phyloP scores from a whole-genome alignment of 371 early-diverging fungal genomes.

The Dinochytrium kinnereticum region DNA sequence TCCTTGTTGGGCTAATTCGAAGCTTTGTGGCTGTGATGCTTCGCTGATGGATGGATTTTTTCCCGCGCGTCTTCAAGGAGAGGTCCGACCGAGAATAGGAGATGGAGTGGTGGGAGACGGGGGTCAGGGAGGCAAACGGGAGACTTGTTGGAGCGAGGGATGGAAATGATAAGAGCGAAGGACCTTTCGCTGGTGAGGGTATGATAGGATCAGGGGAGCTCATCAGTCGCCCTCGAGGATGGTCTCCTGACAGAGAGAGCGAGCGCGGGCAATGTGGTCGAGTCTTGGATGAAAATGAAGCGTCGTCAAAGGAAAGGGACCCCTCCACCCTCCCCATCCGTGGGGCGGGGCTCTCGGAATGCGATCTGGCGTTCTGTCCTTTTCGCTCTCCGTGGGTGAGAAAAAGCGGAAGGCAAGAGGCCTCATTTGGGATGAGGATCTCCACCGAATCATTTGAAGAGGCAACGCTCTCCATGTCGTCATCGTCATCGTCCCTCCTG shows the following conservation, averaged over 20 bases:
- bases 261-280: background rate
- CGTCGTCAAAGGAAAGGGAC: background rate
- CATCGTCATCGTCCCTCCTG: background rate
- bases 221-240: background rate
- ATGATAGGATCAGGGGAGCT: background rate
- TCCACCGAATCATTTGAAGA: slow-evolving; percentile 2
- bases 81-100: background rate
- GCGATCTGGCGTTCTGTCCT: background rate
- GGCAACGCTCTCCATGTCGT: slow-evolving; percentile 14
- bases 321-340: background rate
- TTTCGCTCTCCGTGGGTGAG: background rate
- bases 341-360: background rate
- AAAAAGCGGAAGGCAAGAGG: slow-evolving; percentile 5
- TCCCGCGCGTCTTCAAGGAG: background rate
- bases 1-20: slow-evolving; percentile 6
- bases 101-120: background rate
- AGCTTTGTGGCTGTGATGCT: slow-evolving; percentile 9
- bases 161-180: background rate
- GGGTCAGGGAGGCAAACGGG: too few species aligned
- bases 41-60: background rate
- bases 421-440: slow-evolving; percentile 5
- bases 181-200: background rate
- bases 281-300: background rate
- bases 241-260: background rate
- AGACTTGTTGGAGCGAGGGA: background rate